phyloP scores from a whole-genome alignment of 2,329 filamentous ascomycete genomes.

The Magnaporthales sp. region DNA sequence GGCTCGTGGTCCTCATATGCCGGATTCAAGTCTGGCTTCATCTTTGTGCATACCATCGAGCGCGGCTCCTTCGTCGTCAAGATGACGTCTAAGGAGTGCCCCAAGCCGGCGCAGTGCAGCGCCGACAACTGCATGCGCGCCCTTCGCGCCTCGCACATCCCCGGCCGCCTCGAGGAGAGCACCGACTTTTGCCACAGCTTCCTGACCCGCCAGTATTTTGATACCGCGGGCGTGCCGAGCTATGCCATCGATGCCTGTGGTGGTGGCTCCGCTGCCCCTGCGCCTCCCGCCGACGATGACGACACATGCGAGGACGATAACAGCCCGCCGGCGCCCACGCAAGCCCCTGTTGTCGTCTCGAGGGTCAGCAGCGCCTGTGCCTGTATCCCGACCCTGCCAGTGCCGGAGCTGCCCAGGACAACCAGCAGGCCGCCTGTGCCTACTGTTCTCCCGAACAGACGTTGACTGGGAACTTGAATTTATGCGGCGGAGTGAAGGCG shows the following conservation, averaged over 20 bases:
- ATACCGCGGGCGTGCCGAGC: background rate
- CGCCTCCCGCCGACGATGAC: background rate
- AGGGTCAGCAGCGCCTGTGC: constrained; percentile 19
- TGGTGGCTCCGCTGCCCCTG: background rate
- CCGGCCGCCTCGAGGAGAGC: constrained; percentile 4
- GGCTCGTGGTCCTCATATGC: constrained; percentile 36
- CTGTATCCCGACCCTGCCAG: constrained; percentile 16
- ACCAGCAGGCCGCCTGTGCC: constrained; percentile 1
- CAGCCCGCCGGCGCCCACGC: background rate
- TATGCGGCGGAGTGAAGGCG: background rate
- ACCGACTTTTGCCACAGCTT: constrained; percentile 1
- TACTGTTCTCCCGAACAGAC: background rate
- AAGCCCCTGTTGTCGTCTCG: constrained; percentile 7
- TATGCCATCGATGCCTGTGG: background rate
- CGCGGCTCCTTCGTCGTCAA: constrained; percentile 17
- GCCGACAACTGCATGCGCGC: constrained; percentile 2
- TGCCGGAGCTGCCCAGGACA: constrained; percentile 4
- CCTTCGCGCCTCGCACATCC: background rate
- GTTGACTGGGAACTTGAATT: background rate
- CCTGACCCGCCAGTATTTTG: background rate
- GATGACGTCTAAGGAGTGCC: background rate
- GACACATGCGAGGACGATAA: background rate
- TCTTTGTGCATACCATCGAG: constrained; percentile 41
- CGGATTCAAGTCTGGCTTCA: constrained; percentile 25
- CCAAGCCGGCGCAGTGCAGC: background rate